A percentile compares a stretch with the other conserved stretches of the same genome.
Evolutionary conservation across 306 rosid species (phyloP).

Genomic region (Hippophae tibetana): DNA sequence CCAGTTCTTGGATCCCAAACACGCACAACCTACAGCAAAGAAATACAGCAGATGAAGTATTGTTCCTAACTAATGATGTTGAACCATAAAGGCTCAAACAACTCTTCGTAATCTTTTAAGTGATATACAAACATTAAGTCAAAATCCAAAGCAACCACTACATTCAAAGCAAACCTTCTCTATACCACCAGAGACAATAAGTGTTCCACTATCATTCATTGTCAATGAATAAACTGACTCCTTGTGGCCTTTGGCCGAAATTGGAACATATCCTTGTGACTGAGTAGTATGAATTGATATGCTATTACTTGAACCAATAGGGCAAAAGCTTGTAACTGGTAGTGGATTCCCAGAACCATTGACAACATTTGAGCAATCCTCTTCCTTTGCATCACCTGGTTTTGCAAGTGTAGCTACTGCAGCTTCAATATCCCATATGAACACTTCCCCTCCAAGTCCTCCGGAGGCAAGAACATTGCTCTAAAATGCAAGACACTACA

Average conservation of each 20-base stretch:
- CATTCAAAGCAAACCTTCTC: slow-evolving; percentile 64
- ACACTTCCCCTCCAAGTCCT: slow-evolving; percentile 99
- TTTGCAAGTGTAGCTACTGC: slow-evolving; percentile 59
- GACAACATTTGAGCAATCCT: slow-evolving; percentile 64
- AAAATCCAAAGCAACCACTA: slow-evolving; percentile 18
- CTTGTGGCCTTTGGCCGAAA: slow-evolving; percentile 92
- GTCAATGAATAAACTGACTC: slow-evolving; percentile 98
- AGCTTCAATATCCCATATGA: slow-evolving; percentile 94
- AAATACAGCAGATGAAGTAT: slow-evolving; percentile 4
- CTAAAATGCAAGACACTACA: slow-evolving; percentile 98
- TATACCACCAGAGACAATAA: slow-evolving; percentile 97
- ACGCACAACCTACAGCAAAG: slow-evolving; percentile 68
- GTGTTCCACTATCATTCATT: slow-evolving; percentile 81
- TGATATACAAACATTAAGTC: slow-evolving; percentile 13
- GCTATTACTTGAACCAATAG: slow-evolving; percentile 72
- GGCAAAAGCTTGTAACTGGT: slow-evolving; percentile 65
- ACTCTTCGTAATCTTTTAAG: slow-evolving; percentile 6
- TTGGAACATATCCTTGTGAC: slow-evolving; percentile 77
- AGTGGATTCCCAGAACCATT: slow-evolving; percentile 62
- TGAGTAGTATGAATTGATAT: slow-evolving; percentile 57
- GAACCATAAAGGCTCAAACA: slow-evolving; percentile 3
- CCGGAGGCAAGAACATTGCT: slow-evolving; percentile 99
- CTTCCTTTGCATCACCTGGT: slow-evolving; percentile 62
- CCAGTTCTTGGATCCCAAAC: slow-evolving; percentile 98
- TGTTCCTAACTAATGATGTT: slow-evolving; percentile 2